These are phyloP conservation scores for Catharanthus roseus DNA, from an alignment of 257 asterid species.

Conservation along the genomic window DNA sequence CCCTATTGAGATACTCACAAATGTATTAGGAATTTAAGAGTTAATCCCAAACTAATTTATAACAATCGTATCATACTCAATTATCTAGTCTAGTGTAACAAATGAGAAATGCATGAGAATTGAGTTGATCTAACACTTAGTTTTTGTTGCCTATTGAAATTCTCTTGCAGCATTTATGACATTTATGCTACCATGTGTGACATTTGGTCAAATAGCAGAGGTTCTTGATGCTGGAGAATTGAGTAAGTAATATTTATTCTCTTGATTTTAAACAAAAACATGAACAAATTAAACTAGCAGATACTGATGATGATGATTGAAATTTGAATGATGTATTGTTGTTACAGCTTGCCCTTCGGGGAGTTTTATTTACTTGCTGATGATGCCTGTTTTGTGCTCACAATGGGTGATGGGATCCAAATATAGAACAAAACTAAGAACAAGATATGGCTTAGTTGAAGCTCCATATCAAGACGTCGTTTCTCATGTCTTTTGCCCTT, in stretches of 20 bases:
- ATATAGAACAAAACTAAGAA: constrained; percentile 35
- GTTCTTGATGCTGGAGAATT: constrained; percentile 34
- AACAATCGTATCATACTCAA: no score
- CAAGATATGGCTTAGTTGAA: constrained; percentile 35
- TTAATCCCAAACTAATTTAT: no score
- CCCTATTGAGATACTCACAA: no score
- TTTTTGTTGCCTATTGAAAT: neutral
- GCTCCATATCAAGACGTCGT: constrained; percentile 36
- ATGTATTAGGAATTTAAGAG: no score
- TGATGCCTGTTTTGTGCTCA: constrained; percentile 34
- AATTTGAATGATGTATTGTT: no score
- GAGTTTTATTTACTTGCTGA: constrained; percentile 26
- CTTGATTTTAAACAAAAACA: neutral
- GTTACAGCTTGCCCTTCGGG: constrained; percentile 36
- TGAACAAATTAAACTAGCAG: neutral
- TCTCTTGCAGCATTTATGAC: constrained; percentile 39
- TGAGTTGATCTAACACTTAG: neutral
- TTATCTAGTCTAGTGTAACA: no score
- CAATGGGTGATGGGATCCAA: constrained; percentile 37
- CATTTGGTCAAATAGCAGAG: constrained; percentile 48
- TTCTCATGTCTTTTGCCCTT: constrained; percentile 36
- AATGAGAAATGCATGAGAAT: no score
- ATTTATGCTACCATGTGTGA: constrained; percentile 38
- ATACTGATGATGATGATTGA: neutral
- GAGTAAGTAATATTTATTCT: constrained; percentile 18